These are phyloP conservation scores for Globisporangium emineosum DNA, from an alignment of 352 stramenopile genomes.

Conservation along the genomic window DNA sequence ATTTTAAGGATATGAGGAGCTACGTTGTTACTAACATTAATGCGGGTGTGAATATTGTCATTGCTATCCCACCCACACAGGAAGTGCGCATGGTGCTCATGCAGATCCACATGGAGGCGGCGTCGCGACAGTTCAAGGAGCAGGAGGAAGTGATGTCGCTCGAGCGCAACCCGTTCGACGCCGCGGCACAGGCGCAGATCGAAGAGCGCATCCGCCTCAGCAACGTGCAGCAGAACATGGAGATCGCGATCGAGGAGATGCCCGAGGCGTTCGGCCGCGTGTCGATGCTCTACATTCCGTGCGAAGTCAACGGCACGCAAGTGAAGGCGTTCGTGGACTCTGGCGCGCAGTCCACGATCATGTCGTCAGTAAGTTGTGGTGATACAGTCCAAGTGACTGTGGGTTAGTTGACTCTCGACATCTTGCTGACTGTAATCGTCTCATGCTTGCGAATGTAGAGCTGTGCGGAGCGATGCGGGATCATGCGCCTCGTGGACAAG, in stretches of 20 bases:
- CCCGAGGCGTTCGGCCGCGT: constrained; percentile 83
- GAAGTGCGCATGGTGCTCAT: constrained; percentile 80
- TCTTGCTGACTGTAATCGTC: constrained; percentile 1
- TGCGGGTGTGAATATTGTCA: not conserved
- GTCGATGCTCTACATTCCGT: constrained; percentile 89
- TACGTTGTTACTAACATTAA: not conserved
- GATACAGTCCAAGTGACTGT: not conserved
- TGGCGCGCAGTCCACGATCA: constrained; percentile 90
- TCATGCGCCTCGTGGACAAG: constrained; percentile 88
- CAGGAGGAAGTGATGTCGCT: constrained; percentile 68
- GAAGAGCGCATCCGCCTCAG: constrained; percentile 79
- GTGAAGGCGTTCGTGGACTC: constrained; percentile 92
- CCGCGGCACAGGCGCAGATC: constrained; percentile 73
- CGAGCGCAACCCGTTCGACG: constrained; percentile 77
- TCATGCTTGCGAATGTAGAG: constrained; percentile 29
- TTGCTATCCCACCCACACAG: constrained; percentile 23
- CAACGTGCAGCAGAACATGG: constrained; percentile 89
- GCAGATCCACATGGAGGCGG: constrained; percentile 83
- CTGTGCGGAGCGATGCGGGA: constrained; percentile 88
- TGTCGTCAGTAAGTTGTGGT: constrained; percentile 74
- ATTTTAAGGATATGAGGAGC: no score
- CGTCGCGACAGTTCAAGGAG: constrained; percentile 75
- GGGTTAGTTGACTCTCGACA: not conserved
- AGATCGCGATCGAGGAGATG: constrained; percentile 88
- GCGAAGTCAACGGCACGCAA: constrained; percentile 73